Evolutionary conservation across 2,329 filamentous ascomycete species (phyloP), one percentile per base, ranked within the genome.

Genomic region (Cladosporium sp.): DNA sequence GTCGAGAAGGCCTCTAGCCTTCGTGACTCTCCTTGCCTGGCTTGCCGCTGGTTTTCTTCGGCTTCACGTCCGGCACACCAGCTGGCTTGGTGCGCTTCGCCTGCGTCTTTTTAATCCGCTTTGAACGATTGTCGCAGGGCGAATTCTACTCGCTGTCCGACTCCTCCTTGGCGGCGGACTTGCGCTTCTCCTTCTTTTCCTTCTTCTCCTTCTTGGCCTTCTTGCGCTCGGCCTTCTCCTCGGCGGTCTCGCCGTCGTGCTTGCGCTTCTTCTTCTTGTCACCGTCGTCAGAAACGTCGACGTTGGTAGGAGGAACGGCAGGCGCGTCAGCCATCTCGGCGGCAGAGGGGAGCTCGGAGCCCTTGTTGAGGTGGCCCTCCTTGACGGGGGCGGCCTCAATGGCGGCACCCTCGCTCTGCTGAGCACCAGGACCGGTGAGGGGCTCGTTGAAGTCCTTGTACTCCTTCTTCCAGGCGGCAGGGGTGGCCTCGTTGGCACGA

Each of bases 401-500:
- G n/a, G 74, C 75, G 54, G 73, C 71, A 52, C 71, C 69, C 68
- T 78, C 75, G 47, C 65, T 68, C 59, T 67, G 67, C 51, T 52
- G 55, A 38, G 30, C 32, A 21, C 36, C 44, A 21, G 49, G 24
- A n/a, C 47, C 63, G 15, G 38, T 55, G 24, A 59, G 54, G 38
- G 72, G 82, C 49, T 86, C 85, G 75, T 86, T 89, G 83, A 89
- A 97, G 83, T 98, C 95, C 81, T 93, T 94, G 86, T 99, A 99
- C 72, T 92, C 91, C 44, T 87, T 82, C 73, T 91, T 93, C 95
- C 95, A 99, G 82, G 95, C 92, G 74, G 93, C 88, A 30, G 95
- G 95, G 5, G 95, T 99, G 70, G 89, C 88, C 79, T 97, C 94
- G 80, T 98, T 99, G 74, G 91, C 81, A 67, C 93, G 90, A 72